Conservation (phyloP, 1,139 yeast genomes). For the Chernovozyma aurita region DNA sequence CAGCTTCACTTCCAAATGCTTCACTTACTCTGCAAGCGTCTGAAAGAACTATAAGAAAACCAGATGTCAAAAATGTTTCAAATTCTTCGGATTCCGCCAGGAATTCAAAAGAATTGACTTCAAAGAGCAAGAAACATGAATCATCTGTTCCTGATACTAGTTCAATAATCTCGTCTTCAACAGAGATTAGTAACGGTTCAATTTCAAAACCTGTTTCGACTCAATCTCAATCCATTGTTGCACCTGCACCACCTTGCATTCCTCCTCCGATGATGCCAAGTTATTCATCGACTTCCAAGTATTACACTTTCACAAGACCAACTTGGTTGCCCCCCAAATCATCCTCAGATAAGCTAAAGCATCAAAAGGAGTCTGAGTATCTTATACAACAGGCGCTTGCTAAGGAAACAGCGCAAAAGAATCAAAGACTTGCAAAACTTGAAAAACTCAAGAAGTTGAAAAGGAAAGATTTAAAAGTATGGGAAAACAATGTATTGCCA, state of each 20-base stretch:
- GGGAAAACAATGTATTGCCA: constrained; percentile 43
- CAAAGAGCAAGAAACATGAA: too few relatives aligned
- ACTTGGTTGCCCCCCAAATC: constrained; percentile 66
- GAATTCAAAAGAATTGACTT: too few relatives aligned
- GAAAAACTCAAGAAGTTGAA: constrained; percentile 23
- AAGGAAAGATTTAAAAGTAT: constrained; percentile 32
- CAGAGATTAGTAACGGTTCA: too few relatives aligned
- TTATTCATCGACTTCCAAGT: constrained; percentile 14
- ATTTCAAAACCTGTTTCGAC: too few relatives aligned
- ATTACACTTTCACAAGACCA: constrained; percentile 54
- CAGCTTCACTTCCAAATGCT: too few relatives aligned
- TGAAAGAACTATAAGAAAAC: too few relatives aligned
- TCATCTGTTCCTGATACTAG: too few relatives aligned
- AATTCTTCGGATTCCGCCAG: too few relatives aligned
- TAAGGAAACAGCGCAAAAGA: constrained; percentile 32
- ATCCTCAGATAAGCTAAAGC: constrained; percentile 48
- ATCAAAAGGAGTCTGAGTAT: constrained; percentile 50
- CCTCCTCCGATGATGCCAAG: not conserved
- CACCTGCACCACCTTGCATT: not conserved
- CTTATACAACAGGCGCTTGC: constrained; percentile 46
- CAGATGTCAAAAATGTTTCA: too few relatives aligned
- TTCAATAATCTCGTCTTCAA: too few relatives aligned
- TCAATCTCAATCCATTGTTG: too few relatives aligned
- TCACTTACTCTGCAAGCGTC: too few relatives aligned
- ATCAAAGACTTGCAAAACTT: constrained; percentile 21